Evolutionary conservation across 257 asterid species (phyloP).

Genomic region (Scutellaria minor): DNA sequence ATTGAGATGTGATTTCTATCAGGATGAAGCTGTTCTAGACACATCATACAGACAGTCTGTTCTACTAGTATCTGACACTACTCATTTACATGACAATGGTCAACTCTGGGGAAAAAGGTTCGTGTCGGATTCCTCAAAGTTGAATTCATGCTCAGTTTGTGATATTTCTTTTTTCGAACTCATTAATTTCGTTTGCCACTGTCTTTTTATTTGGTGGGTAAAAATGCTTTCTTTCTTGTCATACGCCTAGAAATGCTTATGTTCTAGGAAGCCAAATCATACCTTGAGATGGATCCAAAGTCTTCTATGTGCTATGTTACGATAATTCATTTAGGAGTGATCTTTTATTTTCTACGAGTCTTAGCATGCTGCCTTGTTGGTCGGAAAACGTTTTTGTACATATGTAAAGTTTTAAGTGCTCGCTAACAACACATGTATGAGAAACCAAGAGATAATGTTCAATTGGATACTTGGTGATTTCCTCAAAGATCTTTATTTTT

Average conservation of each 20-base stretch:
- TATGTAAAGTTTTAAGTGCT: neutral
- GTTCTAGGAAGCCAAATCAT: no score
- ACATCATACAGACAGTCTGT: neutral
- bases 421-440: neutral
- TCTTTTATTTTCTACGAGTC: neutral
- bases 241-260: no score
- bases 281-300: no score
- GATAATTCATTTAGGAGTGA: no score
- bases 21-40: slow-evolving; percentile 38
- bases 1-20: slow-evolving; percentile 29
- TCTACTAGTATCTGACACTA: slow-evolving; percentile 16
- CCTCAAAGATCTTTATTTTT: neutral
- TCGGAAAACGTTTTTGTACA: neutral
- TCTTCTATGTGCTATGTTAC: no score
- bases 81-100: slow-evolving; percentile 9
- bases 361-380: neutral
- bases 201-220: neutral
- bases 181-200: neutral
- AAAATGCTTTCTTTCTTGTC: no score
- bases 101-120: slow-evolving; percentile 29
- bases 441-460: no score
- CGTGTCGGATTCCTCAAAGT: slow-evolving; percentile 21
- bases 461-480: slow-evolving; percentile 7
- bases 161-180: neutral
- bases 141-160: neutral